phyloP scores from a whole-genome alignment of 345 rosid genomes.

The Eutrema heterophyllum region DNA sequence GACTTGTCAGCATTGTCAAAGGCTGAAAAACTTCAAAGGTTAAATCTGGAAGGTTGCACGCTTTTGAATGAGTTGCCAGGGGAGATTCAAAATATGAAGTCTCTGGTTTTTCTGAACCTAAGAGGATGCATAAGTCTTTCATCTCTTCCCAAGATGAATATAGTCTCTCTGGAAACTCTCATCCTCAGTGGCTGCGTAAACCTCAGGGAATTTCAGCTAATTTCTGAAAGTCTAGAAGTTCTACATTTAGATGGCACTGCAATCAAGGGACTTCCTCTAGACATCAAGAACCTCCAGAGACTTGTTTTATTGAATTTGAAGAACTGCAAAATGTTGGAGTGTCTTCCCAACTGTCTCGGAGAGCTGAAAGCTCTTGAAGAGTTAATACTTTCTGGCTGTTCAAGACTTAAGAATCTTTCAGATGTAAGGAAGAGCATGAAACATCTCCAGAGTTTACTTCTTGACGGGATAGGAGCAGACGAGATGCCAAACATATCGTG shows the following conservation, averaged over 20 bases:
- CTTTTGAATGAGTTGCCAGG: not conserved
- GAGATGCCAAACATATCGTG: not conserved
- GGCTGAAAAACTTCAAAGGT: not conserved
- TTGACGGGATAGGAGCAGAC: not conserved
- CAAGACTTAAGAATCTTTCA: not conserved
- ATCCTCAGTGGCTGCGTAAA: not conserved
- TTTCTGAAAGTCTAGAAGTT: not conserved
- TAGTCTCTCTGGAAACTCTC: not conserved
- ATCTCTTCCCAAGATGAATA: not conserved
- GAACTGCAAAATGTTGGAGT: not conserved
- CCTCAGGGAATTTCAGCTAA: not conserved
- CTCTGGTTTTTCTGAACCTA: not conserved
- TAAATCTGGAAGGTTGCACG: constrained; percentile 3
- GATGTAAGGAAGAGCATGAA: not conserved
- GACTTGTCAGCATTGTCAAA: not conserved
- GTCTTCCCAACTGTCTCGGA: not conserved
- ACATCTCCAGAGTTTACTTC: constrained; percentile 5
- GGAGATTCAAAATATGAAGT: constrained; percentile 1
- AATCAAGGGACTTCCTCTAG: constrained; percentile 5
- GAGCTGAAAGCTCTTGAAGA: not conserved
- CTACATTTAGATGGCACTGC: constrained; percentile 8
- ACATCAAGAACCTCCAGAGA: not conserved
- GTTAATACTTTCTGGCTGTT: constrained; percentile 4
- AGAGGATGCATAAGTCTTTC: not conserved
- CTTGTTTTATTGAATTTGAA: not conserved